Conservation (phyloP, 176 grass and related monocot genomes). For the Calamus simplicifolius region DNA sequence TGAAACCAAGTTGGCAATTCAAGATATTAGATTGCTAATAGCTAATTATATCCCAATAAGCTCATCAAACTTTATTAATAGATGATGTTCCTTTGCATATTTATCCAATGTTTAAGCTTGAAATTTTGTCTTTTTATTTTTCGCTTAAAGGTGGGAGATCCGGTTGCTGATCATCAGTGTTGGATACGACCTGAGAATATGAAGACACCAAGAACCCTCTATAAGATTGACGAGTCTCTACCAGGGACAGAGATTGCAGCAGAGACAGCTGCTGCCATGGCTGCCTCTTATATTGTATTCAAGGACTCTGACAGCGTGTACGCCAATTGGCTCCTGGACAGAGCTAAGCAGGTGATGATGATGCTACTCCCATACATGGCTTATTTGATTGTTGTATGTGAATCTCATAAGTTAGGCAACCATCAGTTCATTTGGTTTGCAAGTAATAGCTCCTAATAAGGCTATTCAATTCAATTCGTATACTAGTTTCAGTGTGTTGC, state of each 20-base stretch:
- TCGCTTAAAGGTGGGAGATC: slow-evolving; percentile 58
- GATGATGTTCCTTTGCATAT: too few species aligned
- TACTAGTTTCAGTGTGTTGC: too few species aligned
- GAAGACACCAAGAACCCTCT: slow-evolving; percentile 67
- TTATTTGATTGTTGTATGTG: too few species aligned
- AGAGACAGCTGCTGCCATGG: slow-evolving; percentile 82
- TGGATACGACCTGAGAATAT: slow-evolving; percentile 96
- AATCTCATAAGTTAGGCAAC: too few species aligned
- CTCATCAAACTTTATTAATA: too few species aligned
- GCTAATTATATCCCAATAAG: too few species aligned
- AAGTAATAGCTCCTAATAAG: too few species aligned
- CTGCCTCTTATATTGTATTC: slow-evolving; percentile 69
- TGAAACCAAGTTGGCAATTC: too few species aligned
- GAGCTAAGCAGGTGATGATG: slow-evolving; percentile 66
- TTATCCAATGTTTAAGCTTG: too few species aligned
- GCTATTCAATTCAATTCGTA: too few species aligned
- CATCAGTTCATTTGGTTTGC: too few species aligned
- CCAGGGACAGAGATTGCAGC: slow-evolving; percentile 91
- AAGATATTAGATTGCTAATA: too few species aligned
- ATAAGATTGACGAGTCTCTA: slow-evolving; percentile 55
- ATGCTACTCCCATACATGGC: neutral
- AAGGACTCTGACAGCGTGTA: slow-evolving; percentile 35
- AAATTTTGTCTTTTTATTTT: neutral
- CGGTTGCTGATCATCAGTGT: slow-evolving; percentile 68
- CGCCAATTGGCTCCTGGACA: slow-evolving; percentile 67